Conservation (phyloP, 1,284 basidiomycete genomes). For the Ustilago curta region DNA sequence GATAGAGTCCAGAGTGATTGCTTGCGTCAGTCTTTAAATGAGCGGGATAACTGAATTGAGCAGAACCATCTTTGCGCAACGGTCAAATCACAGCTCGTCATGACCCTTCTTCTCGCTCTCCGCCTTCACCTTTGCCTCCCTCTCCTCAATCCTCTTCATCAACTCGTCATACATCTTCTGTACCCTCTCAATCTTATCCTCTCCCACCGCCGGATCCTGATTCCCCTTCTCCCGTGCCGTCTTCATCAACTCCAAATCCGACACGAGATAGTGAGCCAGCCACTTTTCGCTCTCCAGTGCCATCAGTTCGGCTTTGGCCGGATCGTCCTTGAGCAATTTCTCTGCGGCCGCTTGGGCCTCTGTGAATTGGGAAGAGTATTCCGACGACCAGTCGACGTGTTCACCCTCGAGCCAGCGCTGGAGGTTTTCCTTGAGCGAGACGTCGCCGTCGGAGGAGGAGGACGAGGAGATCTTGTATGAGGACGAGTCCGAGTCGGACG, state of each 20-base stretch:
- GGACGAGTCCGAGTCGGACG: constrained; percentile 19
- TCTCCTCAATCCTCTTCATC: constrained; percentile 29
- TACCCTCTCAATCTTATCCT: constrained; percentile 45
- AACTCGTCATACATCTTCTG: constrained; percentile 47
- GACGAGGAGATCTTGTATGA: constrained; percentile 39
- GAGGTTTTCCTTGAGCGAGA: constrained; percentile 52
- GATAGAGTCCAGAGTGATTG: neutral
- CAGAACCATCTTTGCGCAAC: no score
- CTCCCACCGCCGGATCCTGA: constrained; percentile 26
- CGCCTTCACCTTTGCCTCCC: constrained; percentile 21
- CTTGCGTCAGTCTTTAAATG: no score
- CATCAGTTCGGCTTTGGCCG: constrained; percentile 51
- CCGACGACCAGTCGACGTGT: constrained; percentile 51
- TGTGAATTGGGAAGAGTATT: constrained; percentile 49
- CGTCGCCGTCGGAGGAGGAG: constrained; percentile 18
- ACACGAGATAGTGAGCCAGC: constrained; percentile 51
- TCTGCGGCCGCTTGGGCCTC: constrained; percentile 52
- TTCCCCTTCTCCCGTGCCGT: constrained; percentile 32
- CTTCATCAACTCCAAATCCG: constrained; percentile 57
- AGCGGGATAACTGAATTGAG: no score
- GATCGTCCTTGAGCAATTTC: constrained; percentile 40
- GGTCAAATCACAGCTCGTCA: constrained; percentile 39
- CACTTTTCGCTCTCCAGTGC: constrained; percentile 60
- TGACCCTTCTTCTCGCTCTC: constrained; percentile 3
- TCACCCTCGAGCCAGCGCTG: constrained; percentile 59